Conservation (phyloP, 2,329 filamentous ascomycete species). For the Curvularia lunata region DNA sequence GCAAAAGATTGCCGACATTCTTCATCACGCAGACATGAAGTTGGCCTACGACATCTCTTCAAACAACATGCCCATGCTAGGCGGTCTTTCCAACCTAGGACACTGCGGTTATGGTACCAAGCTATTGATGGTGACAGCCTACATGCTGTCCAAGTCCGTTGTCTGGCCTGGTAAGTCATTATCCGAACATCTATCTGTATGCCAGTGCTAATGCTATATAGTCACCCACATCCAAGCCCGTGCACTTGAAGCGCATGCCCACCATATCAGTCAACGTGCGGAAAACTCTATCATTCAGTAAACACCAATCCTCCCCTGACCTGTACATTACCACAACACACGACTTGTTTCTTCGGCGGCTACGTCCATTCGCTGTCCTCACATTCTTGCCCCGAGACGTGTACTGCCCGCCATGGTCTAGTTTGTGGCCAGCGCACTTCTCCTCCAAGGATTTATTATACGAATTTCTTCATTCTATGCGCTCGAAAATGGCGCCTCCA, state of each 20-base stretch:
- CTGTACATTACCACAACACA: slow-evolving; percentile 27
- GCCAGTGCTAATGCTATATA: slow-evolving; percentile 45
- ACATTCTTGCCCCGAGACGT: neutral
- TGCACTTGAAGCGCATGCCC: slow-evolving; percentile 68
- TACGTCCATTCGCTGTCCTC: neutral
- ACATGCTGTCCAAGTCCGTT: slow-evolving; percentile 85
- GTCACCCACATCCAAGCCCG: slow-evolving; percentile 73
- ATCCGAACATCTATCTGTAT: neutral
- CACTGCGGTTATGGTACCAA: slow-evolving; percentile 80
- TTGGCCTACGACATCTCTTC: slow-evolving; percentile 64
- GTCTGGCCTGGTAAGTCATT: slow-evolving; percentile 83
- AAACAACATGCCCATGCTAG: slow-evolving; percentile 58
- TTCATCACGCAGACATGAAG: slow-evolving; percentile 79
- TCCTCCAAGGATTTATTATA: slow-evolving; percentile 7
- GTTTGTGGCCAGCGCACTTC: neutral
- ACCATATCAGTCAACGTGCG: slow-evolving; percentile 67
- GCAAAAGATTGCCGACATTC: slow-evolving; percentile 79
- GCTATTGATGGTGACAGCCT: slow-evolving; percentile 81
- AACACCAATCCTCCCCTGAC: slow-evolving; percentile 24
- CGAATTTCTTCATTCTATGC: slow-evolving; percentile 8
- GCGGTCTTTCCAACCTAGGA: slow-evolving; percentile 63
- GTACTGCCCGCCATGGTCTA: neutral
- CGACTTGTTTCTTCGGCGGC: slow-evolving; percentile 1
- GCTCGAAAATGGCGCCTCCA: neutral
- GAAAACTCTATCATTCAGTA: slow-evolving; percentile 53